Evolutionary conservation across 2,329 filamentous ascomycete species (phyloP), one percentile per base, ranked within the genome.

Genomic region (Pseudophaeomoniella oleicola): DNA sequence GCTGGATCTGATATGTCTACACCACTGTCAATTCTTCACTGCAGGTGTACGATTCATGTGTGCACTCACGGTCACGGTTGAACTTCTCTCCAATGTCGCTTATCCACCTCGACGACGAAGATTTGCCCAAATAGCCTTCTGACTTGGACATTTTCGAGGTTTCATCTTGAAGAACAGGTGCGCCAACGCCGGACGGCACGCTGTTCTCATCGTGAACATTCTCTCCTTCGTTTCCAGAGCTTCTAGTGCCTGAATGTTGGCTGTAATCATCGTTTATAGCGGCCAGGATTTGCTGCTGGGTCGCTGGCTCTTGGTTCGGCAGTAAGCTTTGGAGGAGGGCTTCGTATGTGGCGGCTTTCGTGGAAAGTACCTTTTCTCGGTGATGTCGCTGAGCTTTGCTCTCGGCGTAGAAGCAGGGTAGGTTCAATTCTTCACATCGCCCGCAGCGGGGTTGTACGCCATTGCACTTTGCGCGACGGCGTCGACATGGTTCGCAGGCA

Each of bases 401-500:
- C 18, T 51, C 49, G 10, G 44, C 42, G 45, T 60, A 60, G 16
- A 50, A 42, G 40, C 57, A 60, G 2, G 43, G 19, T 4, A 47
- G 29, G 5, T 43, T 38, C 35, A 47, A 48, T 9, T 51, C 47
- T 16, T 37, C 37, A 37, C 57, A 60, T 18, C 56, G 52, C 9
- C 48, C 42, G 42, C 56, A 60, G 15, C 36, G 29, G 2, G 57
- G 56, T 16, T 45, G 49, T 16, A 39, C 42, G 3, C 56, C 56
- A 44, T 53, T 52, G 44, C 30, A 27, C 22, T 27, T 27, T 27
- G 22, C 22, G 6, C 22, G 6, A 9, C 22, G 6, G 9, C n/a
- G 6, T 9, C 22, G 22, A n/a, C 22, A 27, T 9, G 22, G 22
- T n/a, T 27, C 22, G 22, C 22, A 27, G 22, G 22, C 22, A 27